Evolutionary conservation across 306 rosid genomes (phyloP).

Genomic region (Vigna reflexopilosa): DNA sequence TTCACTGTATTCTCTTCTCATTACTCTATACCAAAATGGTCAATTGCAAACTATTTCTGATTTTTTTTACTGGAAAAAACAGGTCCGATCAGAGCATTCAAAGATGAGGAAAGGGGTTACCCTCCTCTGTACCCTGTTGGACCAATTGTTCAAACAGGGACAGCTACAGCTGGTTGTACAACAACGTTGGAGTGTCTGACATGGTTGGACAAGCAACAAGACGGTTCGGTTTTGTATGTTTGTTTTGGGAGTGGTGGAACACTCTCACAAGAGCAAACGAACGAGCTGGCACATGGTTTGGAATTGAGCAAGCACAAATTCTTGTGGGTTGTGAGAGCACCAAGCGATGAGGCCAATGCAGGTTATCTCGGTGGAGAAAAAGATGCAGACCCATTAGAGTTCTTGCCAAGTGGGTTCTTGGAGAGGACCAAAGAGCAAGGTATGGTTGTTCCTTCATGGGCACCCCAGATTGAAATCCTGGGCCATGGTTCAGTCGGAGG

Average conservation of each 20-base stretch:
- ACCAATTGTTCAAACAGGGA: not conserved
- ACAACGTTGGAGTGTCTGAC: not conserved
- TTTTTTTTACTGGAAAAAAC: no score
- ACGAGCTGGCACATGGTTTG: not conserved
- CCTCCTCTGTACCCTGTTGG: not conserved
- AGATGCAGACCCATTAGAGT: not conserved
- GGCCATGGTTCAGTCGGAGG: not conserved
- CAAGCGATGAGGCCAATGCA: not conserved
- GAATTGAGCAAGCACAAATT: not conserved
- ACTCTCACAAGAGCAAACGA: not conserved
- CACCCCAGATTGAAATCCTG: not conserved
- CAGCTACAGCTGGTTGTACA: no score
- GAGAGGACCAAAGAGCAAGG: slow-evolving; percentile 4
- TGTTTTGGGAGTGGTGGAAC: slow-evolving; percentile 41
- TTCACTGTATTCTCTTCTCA: no score
- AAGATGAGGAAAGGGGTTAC: not conserved
- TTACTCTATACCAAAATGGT: no score
- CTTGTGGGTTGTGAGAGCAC: slow-evolving; percentile 8
- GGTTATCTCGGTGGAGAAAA: not conserved
- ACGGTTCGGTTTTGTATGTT: slow-evolving; percentile 38
- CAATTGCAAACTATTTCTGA: no score
- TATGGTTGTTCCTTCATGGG: not conserved
- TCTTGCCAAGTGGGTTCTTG: not conserved
- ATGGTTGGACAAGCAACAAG: not conserved
- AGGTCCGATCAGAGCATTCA: slow-evolving; percentile 8